Base-by-base conservation (phyloP, 2,329 filamentous ascomycete species). In the Pseudogymnoascus sp. region DNA sequence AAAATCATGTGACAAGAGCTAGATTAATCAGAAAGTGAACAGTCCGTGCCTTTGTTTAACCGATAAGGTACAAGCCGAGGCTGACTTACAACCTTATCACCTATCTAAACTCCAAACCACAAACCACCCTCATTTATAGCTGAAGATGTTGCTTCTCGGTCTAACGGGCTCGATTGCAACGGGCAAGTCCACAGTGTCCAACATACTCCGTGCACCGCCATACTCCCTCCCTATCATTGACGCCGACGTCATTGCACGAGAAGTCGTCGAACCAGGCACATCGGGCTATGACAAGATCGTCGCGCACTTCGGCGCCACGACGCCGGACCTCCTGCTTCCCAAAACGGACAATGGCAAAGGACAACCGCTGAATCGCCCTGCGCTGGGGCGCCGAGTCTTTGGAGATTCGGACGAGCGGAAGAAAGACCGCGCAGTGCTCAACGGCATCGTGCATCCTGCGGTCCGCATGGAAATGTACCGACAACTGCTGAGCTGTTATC, bases 81-180 rank as follows among this genome's bases (percentile, higher is more conserved):
- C 27, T 29, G 21, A 17, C 8, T 31, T 60, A 25, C 21, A 39
- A 60, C 48, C 15, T 61, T 44, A 44, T 48, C 38, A 17, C 27
- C 17, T 10, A 35, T 10, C 8, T 9, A 51, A 51, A 7, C 25
- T 29, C 59, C 25, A 9, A 21, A 4, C 59, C 10, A 9, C n/a
- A 4, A 48, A 51, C 13, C 17, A 25, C 27, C n/a, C 25, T 10
- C 36, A 13, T 36, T 6, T 2, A 5, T 15, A 5, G 59, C 60
- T 10, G 58, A 68, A 42, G 61, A 97, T 97, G 94, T 84, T 97
- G 58, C 86, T 99, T 71, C 92, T 99, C 70, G 94, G 94, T 63
- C 85, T 99, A 27, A 99, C 94, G 7, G 94, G 94, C 73, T 96
- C 92, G 65, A 97, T 99, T 73, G 94, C 94, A 64, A 99, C 94